Base-by-base conservation (phyloP, 2,329 filamentous ascomycete species). In the Pyrenochaeta sp. region DNA sequence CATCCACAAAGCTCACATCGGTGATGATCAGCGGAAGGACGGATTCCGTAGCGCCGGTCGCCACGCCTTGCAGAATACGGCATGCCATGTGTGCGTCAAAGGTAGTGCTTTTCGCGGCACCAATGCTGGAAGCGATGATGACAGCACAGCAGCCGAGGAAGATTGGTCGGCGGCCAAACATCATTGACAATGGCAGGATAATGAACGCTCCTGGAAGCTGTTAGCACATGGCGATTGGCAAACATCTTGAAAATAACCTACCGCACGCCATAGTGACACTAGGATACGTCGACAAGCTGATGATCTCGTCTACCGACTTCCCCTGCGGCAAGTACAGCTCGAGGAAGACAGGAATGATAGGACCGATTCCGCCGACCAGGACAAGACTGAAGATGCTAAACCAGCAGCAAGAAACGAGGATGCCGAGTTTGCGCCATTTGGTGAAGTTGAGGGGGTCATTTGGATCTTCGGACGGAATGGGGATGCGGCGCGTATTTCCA, bases 1-100 rank as follows among this genome's bases (percentile, higher is more conserved):
- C 29, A 21, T 41, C 28, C 21, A 41, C n/a, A 27, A 41, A 41
- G 4, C 20, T 41, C 13, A 41, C 27, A 10, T 34, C 38, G 29
- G 38, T 41, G 2, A 41, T 14, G 28, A 41, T 34, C 7, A 41
- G 29, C 2, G 28, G 28, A 13, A 41, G 38, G 6, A 41, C 28
- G 7, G 38, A 41, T 14, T 41, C 38, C 4, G 28, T 18, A 3
- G 28, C 19, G 8, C 38, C 38, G 5, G 28, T 34, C 4, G 29
- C 38, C 7, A 41, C 20, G 26, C 38, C 38, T 14, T 41, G 28
- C 8, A 41, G 7, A 15, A 34, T 41, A 2, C 38, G 29, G 2
- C 28, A 19, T 7, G n/a, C 29, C 3, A 41, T n/a, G 13, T 32
- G 28, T 13, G 13, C 29, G 14, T 34, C 27, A 17, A 34, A 34